Evolutionary conservation across 306 rosid species (phyloP).

Genomic region (Fragaria vesca): DNA sequence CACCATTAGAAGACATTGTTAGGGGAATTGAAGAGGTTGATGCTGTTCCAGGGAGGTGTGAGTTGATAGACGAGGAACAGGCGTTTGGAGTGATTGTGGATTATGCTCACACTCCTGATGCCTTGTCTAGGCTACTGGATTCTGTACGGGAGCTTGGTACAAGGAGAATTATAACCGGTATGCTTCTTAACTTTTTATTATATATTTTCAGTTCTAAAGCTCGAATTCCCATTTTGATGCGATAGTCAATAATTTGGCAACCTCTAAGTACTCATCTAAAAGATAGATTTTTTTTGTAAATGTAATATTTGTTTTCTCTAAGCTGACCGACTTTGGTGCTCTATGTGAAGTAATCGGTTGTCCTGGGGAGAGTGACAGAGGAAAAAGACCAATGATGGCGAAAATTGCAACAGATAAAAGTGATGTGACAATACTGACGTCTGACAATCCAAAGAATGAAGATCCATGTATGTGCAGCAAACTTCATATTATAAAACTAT

Average conservation of each 20-base stretch:
- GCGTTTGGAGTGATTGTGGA: constrained; percentile 95
- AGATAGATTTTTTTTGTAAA: neutral
- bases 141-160: constrained; percentile 92
- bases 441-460: constrained; percentile 81
- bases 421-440: constrained; percentile 83
- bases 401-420: constrained; percentile 96
- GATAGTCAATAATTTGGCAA: neutral
- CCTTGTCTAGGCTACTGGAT: constrained; percentile 89
- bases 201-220: neutral
- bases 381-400: constrained; percentile 90
- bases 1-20: constrained; percentile 94
- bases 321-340: constrained; percentile 20
- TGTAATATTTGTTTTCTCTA: neutral
- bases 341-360: constrained; percentile 69
- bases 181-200: constrained; percentile 24
- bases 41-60: constrained; percentile 95
- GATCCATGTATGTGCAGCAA: constrained; percentile 75
- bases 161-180: constrained; percentile 87
- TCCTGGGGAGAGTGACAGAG: constrained; percentile 73
- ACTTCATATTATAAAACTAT: neutral
- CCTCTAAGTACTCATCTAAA: neutral
- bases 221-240: neutral
- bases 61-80: constrained; percentile 93
- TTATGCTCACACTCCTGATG: constrained; percentile 88
- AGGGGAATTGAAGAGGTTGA: constrained; percentile 97